Evolutionary conservation across 495 filamentous ascomycete species (phyloP).

Genomic region (Hypoxylon cercidicola): DNA sequence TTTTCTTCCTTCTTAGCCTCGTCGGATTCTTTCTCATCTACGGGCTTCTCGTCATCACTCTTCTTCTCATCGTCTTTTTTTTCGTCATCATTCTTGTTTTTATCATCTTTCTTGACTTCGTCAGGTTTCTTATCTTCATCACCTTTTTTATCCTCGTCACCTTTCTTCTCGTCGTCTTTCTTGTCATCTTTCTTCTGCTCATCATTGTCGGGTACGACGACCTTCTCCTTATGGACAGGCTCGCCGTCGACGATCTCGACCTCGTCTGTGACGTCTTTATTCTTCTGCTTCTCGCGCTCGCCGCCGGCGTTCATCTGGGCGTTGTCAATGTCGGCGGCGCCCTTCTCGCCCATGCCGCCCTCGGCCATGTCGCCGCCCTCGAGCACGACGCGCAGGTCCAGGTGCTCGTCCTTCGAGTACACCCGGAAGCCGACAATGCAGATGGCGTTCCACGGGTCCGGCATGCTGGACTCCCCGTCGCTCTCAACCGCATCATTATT

Average conservation of each 20-base stretch:
- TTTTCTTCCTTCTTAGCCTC: conserved; percentile 1
- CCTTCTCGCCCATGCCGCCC: conserved; percentile 63
- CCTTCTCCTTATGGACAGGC: conserved; percentile 51
- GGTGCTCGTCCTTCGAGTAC: conserved; percentile 59
- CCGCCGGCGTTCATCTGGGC: conserved; percentile 63
- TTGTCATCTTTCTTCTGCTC: conserved; percentile 45
- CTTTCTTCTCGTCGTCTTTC: conserved; percentile 28
- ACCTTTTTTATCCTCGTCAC: conserved; percentile 26
- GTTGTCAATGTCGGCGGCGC: conserved; percentile 59
- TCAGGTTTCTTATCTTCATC: conserved; percentile 48
- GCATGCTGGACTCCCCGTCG: conserved; percentile 59
- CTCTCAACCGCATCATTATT: conserved; percentile 46
- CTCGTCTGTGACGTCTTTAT: conserved; percentile 37
- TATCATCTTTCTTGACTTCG: conserved; percentile 41
- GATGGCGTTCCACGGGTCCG: conserved; percentile 63
- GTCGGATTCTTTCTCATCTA: conserved; percentile 25
- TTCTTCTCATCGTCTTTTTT: conserved; percentile 21
- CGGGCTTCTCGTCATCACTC: conserved; percentile 6
- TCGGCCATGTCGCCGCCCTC: conserved; percentile 60
- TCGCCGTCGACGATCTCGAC: conserved; percentile 53
- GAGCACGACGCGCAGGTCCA: conserved; percentile 59
- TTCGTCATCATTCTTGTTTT: conserved; percentile 27
- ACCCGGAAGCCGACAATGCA: conserved; percentile 61
- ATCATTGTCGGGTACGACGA: conserved; percentile 48
- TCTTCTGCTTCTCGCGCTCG: conserved; percentile 47